Base-by-base conservation (phyloP, 768 basidiomycete species). In the Epithele typhae region DNA sequence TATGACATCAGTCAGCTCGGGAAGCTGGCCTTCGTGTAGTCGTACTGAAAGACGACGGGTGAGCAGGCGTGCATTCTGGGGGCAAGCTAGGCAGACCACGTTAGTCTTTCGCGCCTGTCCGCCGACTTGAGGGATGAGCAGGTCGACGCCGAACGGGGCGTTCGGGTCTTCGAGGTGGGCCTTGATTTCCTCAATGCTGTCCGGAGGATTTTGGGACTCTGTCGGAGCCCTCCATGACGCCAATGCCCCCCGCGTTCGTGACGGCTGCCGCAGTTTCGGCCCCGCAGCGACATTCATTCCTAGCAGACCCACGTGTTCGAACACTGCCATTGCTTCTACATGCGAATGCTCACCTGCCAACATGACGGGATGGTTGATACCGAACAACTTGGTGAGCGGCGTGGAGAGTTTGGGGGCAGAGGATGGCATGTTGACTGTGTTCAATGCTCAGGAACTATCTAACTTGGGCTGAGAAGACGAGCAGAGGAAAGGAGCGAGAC, bases 261-360 rank as follows among this genome's bases (percentile, higher is more conserved):
- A 93, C 89, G 1, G 87, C 81, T 18, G 90, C 92, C 17, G 91
- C 7, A 93, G 69, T 64, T 75, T 84, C 10, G 90, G 87, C 5
- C 88, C 88, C 38, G 90, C 87, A 42, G 89, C 90, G 25, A 92
- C 82, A 59, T 88, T 90, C 89, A 92, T 91, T 45, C 84, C 77
- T 68, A 32, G 30, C 9, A 32, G 9, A 32, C n/a, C n/a, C n/a
- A n/a, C 40, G 38, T 27, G 18, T 30, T 30, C 14, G 15, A n/a
- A n/a, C n/a, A n/a, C n/a, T n/a, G n/a, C n/a, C n/a, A n/a, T n/a
- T n/a, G n/a, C n/a, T n/a, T n/a, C n/a, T n/a, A n/a, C n/a, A n/a
- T n/a, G n/a, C n/a, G n/a, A n/a, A n/a, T 12, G 48, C 58, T 45
- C 58, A 62, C 84, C 87, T 55, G 89, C 90, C 23, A 92, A 74